Percentiles rank a stretch among this genome's conserved stretches.
Conservation (phyloP, 495 filamentous ascomycete species). For the Xylona heveae region DNA sequence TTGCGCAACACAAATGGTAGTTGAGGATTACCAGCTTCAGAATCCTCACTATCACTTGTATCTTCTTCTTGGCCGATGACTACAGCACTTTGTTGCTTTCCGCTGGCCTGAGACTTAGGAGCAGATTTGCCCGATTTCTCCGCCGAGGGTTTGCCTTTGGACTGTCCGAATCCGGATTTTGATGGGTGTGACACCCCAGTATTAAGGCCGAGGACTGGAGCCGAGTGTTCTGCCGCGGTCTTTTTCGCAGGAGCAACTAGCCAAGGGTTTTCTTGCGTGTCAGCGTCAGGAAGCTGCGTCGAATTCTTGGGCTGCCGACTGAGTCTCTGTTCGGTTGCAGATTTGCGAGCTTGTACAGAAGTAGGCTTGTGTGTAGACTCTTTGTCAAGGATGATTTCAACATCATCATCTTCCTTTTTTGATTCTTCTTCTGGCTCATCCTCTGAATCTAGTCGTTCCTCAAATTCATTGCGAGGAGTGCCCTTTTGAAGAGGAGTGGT, state of each 20-base stretch:
- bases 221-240: no score
- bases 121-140: no score
- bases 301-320: constrained; percentile 1
- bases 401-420: constrained; percentile 28
- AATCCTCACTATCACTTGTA: constrained; percentile 13
- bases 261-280: constrained; percentile 3
- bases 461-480: constrained; percentile 3
- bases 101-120: no score
- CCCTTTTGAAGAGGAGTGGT: constrained; percentile 1
- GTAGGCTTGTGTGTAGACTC: constrained; percentile 1
- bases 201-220: no score
- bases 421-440: constrained; percentile 24
- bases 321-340: not conserved
- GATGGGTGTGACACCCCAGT: no score
- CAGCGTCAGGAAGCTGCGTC: not conserved
- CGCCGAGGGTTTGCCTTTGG: no score
- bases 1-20: constrained; percentile 48
- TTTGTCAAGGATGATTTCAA: constrained; percentile 9
- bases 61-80: no score
- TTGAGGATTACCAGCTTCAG: constrained; percentile 28
- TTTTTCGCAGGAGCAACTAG: constrained; percentile 1
- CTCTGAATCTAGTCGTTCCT: constrained; percentile 1
- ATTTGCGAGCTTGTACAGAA: constrained; percentile 3
- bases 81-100: no score
- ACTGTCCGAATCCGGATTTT: no score